Evolutionary conservation across 2,329 filamentous ascomycete species (phyloP), one percentile per base, ranked within the genome.

Genomic region (Penicillium concentricum): DNA sequence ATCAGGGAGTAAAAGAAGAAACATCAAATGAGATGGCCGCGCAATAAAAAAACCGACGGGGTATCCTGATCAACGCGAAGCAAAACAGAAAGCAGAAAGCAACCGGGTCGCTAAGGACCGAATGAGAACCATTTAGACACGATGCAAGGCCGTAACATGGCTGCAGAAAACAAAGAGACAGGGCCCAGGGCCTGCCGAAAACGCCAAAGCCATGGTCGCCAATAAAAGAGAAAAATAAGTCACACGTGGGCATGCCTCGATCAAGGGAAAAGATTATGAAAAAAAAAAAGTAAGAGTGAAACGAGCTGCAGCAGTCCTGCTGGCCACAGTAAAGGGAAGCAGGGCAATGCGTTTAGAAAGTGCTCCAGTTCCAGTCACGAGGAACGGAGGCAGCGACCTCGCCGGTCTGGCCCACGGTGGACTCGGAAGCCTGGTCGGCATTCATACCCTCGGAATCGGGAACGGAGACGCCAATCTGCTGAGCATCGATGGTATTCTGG

Each of bases 311-410:
- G 52, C 59, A 64, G 59, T 43, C 64, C 60, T 37, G 63, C 52
- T 60, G 54, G 58, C 52, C 53, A 54, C 55, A 56, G 57, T 41
- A 28, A 48, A 38, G 35, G 32, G 30, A 53, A 32, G 35, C 18
- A 15, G 10, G 48, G 24, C 26, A 38, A 45, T 24, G n/a, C 26
- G 42, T 53, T 76, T 73, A 86, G 66, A 86, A 86, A 34, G 83
- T 86, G 73, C 82, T 85, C 83, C 83, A 86, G 67, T 82, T 82
- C 82, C 83, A 86, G 65, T 82, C 82, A 51, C 79, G 78, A 51
- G 82, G 82, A 55, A 84, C 77, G 66, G 82, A 84, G 26, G 81
- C 82, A 26, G 82, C 74, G 55, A 81, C 79, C 54, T 81, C 79
- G 20, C 69, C 60, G 15, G 69, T 69, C 54, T 74, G 69, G 16